Evolutionary conservation across 495 filamentous ascomycete genomes (phyloP), one percentile per base, ranked within the genome.

Genomic region (Thozetella sp.): DNA sequence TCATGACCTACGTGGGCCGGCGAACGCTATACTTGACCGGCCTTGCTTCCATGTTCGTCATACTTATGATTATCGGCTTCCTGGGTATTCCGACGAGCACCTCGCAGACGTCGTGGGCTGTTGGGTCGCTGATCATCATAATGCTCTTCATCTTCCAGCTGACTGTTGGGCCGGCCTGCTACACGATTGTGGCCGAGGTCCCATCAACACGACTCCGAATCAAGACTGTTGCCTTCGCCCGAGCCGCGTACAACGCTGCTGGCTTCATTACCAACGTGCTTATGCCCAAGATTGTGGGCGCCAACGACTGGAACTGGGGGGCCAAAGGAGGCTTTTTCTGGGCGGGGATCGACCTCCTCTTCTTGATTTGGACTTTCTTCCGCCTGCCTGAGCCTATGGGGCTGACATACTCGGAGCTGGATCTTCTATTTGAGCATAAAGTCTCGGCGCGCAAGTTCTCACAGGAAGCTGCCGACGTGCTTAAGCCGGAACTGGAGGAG

Each of bases 21-120:
- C 85, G 90, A 22, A 75, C 89, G 0, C 80, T 93, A 1, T 92
- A 88, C 63, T 76, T 94, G 22, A 85, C 80, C 55, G 90, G 90
- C 43, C 78, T 93, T 12, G 88, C 80, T 70, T 48, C 67, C 54
- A 87, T 92, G 82, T 48, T 48, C n/a, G 43, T 19, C 43, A 20
- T 48, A 11, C 81, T 92, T 11, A 67, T 93, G 56, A 75, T 90
- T 58, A 84, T 94, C 63, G 91, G 91, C 3, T 92, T 93, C 75
- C 74, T 91, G 19, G 88, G 87, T 1, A 77, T 93, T 2, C 43
- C 43, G 9, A n/a, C 6, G 10, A 20, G n/a, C n/a, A 13, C 43
- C 3, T 9, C 9, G 10, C 9, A 48, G 43, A 48, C 43, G 9
- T 11, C 43, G 43, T 48, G 43, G 43, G 43, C 43, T n/a, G 43